Conservation (phyloP, 225 moss, liverwort and hornwort species). For the Climacium dendroides region DNA sequence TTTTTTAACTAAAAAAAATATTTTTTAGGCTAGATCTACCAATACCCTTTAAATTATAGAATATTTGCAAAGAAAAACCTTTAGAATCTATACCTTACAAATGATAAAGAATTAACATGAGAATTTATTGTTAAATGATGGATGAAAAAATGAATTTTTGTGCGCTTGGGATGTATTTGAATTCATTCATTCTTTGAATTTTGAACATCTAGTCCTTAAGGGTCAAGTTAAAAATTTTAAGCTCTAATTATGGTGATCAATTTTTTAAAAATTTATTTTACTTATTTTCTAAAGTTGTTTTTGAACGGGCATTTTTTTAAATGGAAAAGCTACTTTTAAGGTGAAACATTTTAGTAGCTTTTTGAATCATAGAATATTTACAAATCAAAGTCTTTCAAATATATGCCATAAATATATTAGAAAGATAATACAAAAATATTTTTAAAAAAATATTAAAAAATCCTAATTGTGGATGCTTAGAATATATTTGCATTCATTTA, state of each 20-base stretch:
- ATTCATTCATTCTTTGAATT: too few relatives aligned
- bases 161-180: too few relatives aligned
- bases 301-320: background rate
- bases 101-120: background rate
- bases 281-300: background rate
- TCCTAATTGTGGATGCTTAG: fast-evolving
- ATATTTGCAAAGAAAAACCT: too few relatives aligned
- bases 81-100: too few relatives aligned
- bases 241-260: background rate
- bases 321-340: background rate
- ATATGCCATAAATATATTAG: background rate
- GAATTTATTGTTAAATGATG: too few relatives aligned
- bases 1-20: background rate
- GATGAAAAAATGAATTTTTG: background rate
- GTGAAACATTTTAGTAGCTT: fast-evolving
- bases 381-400: background rate
- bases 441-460: background rate
- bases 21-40: background rate
- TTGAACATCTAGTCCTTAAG: fast-evolving
- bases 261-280: background rate
- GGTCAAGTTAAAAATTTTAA: background rate
- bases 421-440: background rate
- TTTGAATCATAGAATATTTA: background rate
- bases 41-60: background rate
- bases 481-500: background rate